These are phyloP conservation scores for Neurospora sublineolata DNA, from an alignment of 495 filamentous ascomycete genomes.

Conservation along the genomic window DNA sequence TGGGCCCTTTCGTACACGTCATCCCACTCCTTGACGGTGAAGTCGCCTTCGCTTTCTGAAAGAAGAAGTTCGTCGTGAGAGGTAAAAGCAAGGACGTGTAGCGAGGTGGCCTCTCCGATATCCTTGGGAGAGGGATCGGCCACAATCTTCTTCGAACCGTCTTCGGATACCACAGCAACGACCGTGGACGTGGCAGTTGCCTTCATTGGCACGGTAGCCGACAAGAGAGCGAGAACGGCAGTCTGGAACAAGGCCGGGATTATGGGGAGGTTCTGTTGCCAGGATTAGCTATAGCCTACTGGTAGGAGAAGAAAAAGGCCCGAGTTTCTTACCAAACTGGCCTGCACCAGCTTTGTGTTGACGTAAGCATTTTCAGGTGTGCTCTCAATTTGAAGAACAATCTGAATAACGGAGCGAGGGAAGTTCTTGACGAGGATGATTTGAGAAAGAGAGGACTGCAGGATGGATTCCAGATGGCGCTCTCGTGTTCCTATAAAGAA, in stretches of 20 bases:
- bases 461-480: constrained; percentile 58
- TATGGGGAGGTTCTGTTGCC: constrained; percentile 53
- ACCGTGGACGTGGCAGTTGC: constrained; percentile 55
- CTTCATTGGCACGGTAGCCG: constrained; percentile 62
- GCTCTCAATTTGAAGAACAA: constrained; percentile 51
- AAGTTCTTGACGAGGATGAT: constrained; percentile 58
- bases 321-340: constrained; percentile 30
- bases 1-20: constrained; percentile 52
- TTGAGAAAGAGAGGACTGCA: constrained; percentile 55
- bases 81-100: constrained; percentile 70
- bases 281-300: neutral
- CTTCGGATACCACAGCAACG: constrained; percentile 45
- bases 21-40: constrained; percentile 69
- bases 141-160: constrained; percentile 31
- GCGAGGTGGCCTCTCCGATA: constrained; percentile 47
- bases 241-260: constrained; percentile 69
- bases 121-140: constrained; percentile 45
- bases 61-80: constrained; percentile 63
- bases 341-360: constrained; percentile 39
- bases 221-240: constrained; percentile 59
- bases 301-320: constrained; percentile 8
- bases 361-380: constrained; percentile 44
- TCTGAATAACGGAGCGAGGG: constrained; percentile 56
- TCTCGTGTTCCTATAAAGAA: constrained; percentile 49
- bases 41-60: constrained; percentile 70